Conservation (phyloP, 2,329 filamentous ascomycete genomes). For the Fonsecaea monophora region DNA sequence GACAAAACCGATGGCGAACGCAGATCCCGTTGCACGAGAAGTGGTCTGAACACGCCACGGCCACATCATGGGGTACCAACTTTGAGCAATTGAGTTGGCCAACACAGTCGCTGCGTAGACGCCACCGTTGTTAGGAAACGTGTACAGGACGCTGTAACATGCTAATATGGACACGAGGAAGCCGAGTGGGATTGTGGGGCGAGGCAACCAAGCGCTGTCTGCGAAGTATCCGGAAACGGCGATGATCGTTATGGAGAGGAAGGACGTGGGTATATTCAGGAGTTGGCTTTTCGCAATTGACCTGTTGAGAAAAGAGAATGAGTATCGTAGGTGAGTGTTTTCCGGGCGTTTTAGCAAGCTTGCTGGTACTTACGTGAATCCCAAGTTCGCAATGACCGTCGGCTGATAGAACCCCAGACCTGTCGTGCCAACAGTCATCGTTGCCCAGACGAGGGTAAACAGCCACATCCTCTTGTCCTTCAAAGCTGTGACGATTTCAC, state of each 20-base stretch:
- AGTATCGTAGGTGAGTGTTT: neutral
- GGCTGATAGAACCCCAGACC: slow-evolving; percentile 54
- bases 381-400: slow-evolving; percentile 51
- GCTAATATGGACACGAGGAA: slow-evolving; percentile 54
- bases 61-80: slow-evolving; percentile 61
- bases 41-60: slow-evolving; percentile 61
- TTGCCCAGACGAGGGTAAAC: slow-evolving; percentile 56
- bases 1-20: slow-evolving; percentile 59
- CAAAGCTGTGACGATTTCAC: slow-evolving; percentile 49
- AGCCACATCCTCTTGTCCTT: slow-evolving; percentile 55
- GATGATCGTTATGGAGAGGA: slow-evolving; percentile 53
- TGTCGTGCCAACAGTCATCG: slow-evolving; percentile 55
- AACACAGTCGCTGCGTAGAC: slow-evolving; percentile 58
- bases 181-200: slow-evolving; percentile 53
- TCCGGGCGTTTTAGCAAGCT: neutral
- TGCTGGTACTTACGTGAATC: slow-evolving; percentile 49
- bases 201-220: slow-evolving; percentile 53
- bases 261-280: slow-evolving; percentile 57
- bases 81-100: slow-evolving; percentile 51
- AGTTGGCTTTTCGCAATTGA: slow-evolving; percentile 57
- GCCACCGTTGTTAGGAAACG: slow-evolving; percentile 54
- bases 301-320: slow-evolving; percentile 37
- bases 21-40: slow-evolving; percentile 56
- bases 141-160: slow-evolving; percentile 56
- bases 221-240: slow-evolving; percentile 52